Percentiles rank a stretch among this genome's conserved stretches.
Conservation (phyloP, 139 green algal genomes). For the Edaphochlamys debaryana region DNA sequence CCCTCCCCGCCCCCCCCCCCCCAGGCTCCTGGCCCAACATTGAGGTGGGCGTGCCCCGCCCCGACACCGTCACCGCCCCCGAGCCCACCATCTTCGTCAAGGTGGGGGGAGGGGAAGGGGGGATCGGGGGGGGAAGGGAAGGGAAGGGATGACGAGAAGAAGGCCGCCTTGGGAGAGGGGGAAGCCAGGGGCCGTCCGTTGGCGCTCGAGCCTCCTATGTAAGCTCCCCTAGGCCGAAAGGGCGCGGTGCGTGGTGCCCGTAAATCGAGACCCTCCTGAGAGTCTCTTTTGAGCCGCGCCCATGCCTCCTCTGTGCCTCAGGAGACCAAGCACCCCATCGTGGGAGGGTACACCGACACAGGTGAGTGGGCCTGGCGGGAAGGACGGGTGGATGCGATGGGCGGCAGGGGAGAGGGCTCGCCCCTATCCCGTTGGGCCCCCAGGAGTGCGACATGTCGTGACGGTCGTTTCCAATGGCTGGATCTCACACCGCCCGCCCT, state of each 20-base stretch:
- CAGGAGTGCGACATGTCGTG: neutral
- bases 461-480: neutral
- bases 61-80: neutral
- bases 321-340: constrained; percentile 18
- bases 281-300: neutral
- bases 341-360: constrained; percentile 2
- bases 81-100: constrained; percentile 37
- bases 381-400: neutral
- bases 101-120: neutral
- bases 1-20: too few species aligned
- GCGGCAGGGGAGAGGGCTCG: neutral
- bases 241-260: neutral
- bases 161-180: neutral
- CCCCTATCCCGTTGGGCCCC: too few species aligned
- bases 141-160: neutral
- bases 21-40: constrained; percentile 38
- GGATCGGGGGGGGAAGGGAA: neutral
- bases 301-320: neutral
- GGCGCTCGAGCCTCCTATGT: neutral
- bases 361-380: neutral
- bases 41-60: constrained; percentile 3
- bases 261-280: neutral
- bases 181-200: neutral
- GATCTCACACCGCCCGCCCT: neutral
- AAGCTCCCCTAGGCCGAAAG: too few species aligned